phyloP scores from a whole-genome alignment of 2,329 filamentous ascomycete species.

The Alternaria sp. region DNA sequence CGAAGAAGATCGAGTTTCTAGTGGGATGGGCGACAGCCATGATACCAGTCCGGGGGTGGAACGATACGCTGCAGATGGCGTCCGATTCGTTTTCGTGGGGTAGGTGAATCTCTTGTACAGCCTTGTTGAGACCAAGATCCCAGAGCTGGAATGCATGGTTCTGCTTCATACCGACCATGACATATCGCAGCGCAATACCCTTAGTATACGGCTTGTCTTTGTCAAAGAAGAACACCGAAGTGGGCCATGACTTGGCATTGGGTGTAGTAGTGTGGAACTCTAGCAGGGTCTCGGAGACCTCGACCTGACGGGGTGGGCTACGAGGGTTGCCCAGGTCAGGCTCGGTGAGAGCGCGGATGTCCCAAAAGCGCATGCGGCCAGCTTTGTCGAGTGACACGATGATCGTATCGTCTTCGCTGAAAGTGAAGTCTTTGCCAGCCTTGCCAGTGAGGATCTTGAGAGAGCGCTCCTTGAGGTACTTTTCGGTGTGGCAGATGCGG shows the following conservation, averaged over 20 bases:
- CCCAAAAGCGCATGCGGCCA: slow-evolving; percentile 97
- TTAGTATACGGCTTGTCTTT: slow-evolving; percentile 94
- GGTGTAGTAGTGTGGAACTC: slow-evolving; percentile 87
- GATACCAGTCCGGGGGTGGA: slow-evolving; percentile 91
- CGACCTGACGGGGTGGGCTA: slow-evolving; percentile 62
- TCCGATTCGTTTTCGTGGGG: slow-evolving; percentile 96
- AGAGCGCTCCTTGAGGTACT: slow-evolving; percentile 83
- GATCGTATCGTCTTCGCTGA: slow-evolving; percentile 94
- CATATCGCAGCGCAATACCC: slow-evolving; percentile 87
- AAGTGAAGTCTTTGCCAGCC: slow-evolving; percentile 96
- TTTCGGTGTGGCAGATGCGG: slow-evolving; percentile 81
- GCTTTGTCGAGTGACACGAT: slow-evolving; percentile 97
- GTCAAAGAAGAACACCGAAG: slow-evolving; percentile 93
- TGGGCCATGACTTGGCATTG: slow-evolving; percentile 94
- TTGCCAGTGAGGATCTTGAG: slow-evolving; percentile 97
- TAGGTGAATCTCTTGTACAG: slow-evolving; percentile 95
- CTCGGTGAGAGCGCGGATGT: slow-evolving; percentile 79
- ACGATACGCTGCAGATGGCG: slow-evolving; percentile 96
- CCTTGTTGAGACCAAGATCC: slow-evolving; percentile 94
- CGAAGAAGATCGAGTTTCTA: slow-evolving; percentile 95
- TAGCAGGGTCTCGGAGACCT: slow-evolving; percentile 85
- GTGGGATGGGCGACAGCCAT: slow-evolving; percentile 95
- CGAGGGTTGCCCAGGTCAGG: slow-evolving; percentile 55
- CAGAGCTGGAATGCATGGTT: slow-evolving; percentile 98
- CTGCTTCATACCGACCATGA: slow-evolving; percentile 98